Evolutionary conservation across 164 flowering plant species (phyloP).

Genomic region (Aristolochia californica): DNA sequence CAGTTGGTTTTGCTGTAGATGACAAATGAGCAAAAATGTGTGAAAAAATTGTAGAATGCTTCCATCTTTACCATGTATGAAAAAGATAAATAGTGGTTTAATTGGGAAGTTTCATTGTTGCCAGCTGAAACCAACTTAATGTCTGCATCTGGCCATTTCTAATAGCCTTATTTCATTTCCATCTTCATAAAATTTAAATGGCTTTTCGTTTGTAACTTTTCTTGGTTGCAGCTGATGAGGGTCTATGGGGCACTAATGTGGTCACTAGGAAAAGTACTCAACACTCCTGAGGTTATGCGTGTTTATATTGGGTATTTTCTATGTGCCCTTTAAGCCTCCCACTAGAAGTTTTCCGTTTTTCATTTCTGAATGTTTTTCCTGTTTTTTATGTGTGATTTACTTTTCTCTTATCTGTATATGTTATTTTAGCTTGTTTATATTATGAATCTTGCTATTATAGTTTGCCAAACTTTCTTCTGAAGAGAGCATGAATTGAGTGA

Average conservation of each 20-base stretch:
- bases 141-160: background rate
- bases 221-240: conserved; percentile 41
- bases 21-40: too few relatives aligned
- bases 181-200: background rate
- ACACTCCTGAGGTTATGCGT: conserved; percentile 87
- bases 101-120: too few relatives aligned
- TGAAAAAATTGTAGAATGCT: too few relatives aligned
- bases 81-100: too few relatives aligned
- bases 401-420: background rate
- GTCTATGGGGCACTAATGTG: conserved; percentile 99
- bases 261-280: conserved; percentile 95
- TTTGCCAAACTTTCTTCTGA: too few relatives aligned
- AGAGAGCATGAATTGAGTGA: too few relatives aligned
- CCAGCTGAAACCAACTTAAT: too few relatives aligned
- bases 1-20: too few relatives aligned
- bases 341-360: background rate
- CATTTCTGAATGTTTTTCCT: too few relatives aligned
- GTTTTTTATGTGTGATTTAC: too few relatives aligned
- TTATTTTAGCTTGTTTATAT: background rate
- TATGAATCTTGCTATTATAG: background rate
- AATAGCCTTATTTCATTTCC: background rate
- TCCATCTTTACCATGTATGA: too few relatives aligned
- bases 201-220: background rate
- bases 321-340: background rate
- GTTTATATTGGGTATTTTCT: conserved; percentile 89